phyloP scores from a whole-genome alignment of 306 rosid genomes.

The Bauhinia variegata region DNA sequence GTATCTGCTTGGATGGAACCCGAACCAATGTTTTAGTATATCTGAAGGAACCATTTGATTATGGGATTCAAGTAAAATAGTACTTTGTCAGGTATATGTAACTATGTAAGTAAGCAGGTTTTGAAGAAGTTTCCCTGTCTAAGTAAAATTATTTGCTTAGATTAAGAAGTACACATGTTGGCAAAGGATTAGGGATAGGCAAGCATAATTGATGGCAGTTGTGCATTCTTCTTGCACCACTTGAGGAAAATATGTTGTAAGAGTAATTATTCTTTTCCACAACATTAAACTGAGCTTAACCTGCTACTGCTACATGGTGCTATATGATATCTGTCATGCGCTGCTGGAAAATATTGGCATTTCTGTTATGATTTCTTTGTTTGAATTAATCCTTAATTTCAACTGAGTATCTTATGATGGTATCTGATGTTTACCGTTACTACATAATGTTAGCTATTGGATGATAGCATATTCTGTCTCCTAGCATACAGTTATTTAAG shows the following conservation, averaged over 20 bases:
- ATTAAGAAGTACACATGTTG: neutral
- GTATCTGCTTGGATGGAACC: neutral
- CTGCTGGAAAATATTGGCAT: neutral
- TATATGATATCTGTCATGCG: slow-evolving; percentile 13
- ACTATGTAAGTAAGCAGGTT: neutral
- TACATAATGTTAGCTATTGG: neutral
- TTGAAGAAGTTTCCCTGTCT: neutral
- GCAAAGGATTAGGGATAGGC: too few relatives aligned
- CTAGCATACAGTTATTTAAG: neutral
- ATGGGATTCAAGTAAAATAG: neutral
- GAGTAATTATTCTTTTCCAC: neutral
- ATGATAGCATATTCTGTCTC: neutral
- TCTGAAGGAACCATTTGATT: neutral
- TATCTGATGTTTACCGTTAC: slow-evolving; percentile 15
- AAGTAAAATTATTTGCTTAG: neutral
- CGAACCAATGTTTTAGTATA: neutral
- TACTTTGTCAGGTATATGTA: neutral
- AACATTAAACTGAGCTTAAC: neutral
- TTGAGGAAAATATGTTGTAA: neutral
- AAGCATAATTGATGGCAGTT: neutral
- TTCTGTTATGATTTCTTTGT: neutral
- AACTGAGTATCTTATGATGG: slow-evolving; percentile 4
- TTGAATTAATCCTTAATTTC: slow-evolving; percentile 1
- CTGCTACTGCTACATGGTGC: neutral
- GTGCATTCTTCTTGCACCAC: neutral